Base-by-base conservation (phyloP, 352 stramenopile genomes). In the Phytophthora hibernalis region DNA sequence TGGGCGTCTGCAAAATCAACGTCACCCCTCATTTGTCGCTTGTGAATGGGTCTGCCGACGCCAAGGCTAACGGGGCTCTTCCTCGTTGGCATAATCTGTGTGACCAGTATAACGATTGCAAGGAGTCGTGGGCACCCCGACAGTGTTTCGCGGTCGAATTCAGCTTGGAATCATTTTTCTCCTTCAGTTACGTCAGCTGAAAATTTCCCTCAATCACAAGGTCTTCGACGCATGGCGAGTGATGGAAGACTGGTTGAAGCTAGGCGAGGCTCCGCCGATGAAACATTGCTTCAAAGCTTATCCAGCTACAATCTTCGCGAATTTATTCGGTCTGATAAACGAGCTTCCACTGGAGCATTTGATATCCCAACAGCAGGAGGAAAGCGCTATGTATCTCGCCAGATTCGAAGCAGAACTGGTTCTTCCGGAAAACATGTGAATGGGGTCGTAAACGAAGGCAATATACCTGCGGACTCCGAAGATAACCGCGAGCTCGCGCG, bases 91-190 rank as follows among this genome's bases (percentile, higher is more conserved):
- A 94, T 48, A 95, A 95, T 57, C 59, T 95, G n/a, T 93, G 87
- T 55, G 87, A 95, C 38, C 85, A 93, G 65, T 95, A 95, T 65
- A 91, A 95, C 51, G 87, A 95, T 59, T 95, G 87, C 59, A 87
- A 88, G 26, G 87, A 93, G 53, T 95, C 84, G 2, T 95, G 87
- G 87, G 87, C 87, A 20, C 87, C 87, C 87, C 87, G 11, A 95
- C 87, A 13, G 87, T 95, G 4, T 95, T 93, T 55, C 77, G 83
- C 11, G 87, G 87, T 10, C 83, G 84, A 2, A 83, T 95, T 48
- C 87, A 95, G 58, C 70, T 92, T 18, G 79, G 82, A 1, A 85
- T 95, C 11, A 90, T 95, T 61, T 95, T 93, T 59, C 83, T 13
- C 87, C 87, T 30, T 89, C 82, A 2, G 76, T 91, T 24, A 72